A percentile compares a stretch with the other conserved stretches of the same genome.
Evolutionary conservation across 805 yeast species (phyloP).

Genomic region (Groenewaldozyma salmanticensis): DNA sequence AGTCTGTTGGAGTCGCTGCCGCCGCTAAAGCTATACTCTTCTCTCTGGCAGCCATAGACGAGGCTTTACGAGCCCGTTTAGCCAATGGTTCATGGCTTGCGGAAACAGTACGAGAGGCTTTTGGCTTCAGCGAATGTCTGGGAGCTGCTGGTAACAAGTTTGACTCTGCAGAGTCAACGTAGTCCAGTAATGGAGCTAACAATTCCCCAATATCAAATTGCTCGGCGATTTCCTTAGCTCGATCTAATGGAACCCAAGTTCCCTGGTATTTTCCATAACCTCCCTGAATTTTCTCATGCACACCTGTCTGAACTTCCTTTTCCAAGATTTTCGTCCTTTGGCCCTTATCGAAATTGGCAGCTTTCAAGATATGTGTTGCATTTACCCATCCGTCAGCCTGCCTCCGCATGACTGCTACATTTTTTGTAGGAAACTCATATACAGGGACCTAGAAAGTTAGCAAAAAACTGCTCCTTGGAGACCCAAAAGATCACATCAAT

Average conservation of each 20-base stretch:
- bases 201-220: conserved; percentile 54
- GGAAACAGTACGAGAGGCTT: conserved; percentile 12
- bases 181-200: conserved; percentile 58
- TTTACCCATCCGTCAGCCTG: conserved; percentile 91
- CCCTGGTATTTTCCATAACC: conserved; percentile 97
- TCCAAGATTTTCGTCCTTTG: conserved; percentile 87
- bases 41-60: conserved; percentile 7
- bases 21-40: background rate
- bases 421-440: conserved; percentile 47
- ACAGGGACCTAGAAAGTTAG: conserved; percentile 29
- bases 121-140: conserved; percentile 30
- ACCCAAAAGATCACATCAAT: no score
- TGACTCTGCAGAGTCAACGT: conserved; percentile 36
- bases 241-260: conserved; percentile 84
- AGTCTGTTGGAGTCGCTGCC: background rate
- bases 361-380: conserved; percentile 90
- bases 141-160: conserved; percentile 59
- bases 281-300: conserved; percentile 91
- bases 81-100: background rate
- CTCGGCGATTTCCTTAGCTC: conserved; percentile 60
- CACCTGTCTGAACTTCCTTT: conserved; percentile 82
- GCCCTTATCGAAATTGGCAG: conserved; percentile 91
- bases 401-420: conserved; percentile 80
- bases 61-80: conserved; percentile 20
- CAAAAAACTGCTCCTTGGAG: background rate